These are phyloP conservation scores for Rhodotorula paludigena DNA, from an alignment of 768 basidiomycete genomes.

Conservation along the genomic window DNA sequence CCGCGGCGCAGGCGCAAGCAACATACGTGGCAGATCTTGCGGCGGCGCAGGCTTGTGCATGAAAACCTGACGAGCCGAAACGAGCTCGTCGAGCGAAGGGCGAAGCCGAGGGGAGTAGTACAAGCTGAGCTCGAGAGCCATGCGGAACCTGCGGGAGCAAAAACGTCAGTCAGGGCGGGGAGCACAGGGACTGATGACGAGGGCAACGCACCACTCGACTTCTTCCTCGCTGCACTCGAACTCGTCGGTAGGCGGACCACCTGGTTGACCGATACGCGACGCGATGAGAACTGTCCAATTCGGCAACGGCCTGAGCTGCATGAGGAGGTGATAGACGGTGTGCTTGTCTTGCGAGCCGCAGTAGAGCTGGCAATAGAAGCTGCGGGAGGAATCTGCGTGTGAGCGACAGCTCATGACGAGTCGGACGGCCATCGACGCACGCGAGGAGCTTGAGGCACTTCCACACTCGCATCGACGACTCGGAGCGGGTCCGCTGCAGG, in stretches of 20 bases:
- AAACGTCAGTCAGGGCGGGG: neutral
- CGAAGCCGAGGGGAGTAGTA: constrained; percentile 15
- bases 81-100: neutral
- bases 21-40: neutral
- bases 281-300: constrained; percentile 20
- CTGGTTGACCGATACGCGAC: constrained; percentile 3
- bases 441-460: constrained; percentile 31
- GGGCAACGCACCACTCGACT: constrained; percentile 17
- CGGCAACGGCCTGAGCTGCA: constrained; percentile 13
- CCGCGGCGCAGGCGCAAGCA: neutral
- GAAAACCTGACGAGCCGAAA: neutral
- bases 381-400: neutral
- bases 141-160: constrained; percentile 13
- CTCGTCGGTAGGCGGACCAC: constrained; percentile 14
- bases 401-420: too few species aligned
- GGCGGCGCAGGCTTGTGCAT: neutral
- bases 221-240: constrained; percentile 26
- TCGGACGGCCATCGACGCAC: neutral
- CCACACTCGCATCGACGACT: constrained; percentile 21
- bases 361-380: constrained; percentile 37
- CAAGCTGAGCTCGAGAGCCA: constrained; percentile 22
- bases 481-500: constrained; percentile 11
- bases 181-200: neutral
- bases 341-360: constrained; percentile 30
- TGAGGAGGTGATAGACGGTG: constrained; percentile 27